A percentile compares a stretch with the other conserved stretches of the same genome.
Evolutionary conservation across 2,329 filamentous ascomycete genomes (phyloP).

Genomic region (Beauveria varroae): DNA sequence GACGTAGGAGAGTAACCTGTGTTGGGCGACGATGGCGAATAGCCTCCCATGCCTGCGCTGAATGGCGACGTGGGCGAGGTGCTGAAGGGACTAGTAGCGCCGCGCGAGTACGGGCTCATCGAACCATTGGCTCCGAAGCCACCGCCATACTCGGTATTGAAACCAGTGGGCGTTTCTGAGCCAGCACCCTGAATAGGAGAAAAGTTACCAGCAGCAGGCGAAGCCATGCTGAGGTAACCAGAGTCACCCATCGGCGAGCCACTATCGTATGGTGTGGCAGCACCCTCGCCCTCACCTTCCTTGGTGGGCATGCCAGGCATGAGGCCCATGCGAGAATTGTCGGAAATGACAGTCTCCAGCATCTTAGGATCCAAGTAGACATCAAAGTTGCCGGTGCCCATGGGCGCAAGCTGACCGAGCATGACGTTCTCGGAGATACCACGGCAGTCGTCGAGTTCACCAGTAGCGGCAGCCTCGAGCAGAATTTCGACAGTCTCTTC

Average conservation of each 20-base stretch:
- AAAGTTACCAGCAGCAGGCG: constrained; percentile 58
- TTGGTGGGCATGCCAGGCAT: constrained; percentile 74
- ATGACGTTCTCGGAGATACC: constrained; percentile 99
- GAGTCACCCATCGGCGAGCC: constrained; percentile 71
- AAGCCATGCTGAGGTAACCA: constrained; percentile 56
- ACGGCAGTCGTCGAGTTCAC: constrained; percentile 94
- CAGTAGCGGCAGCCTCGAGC: constrained; percentile 86
- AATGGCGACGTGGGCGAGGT: constrained; percentile 61
- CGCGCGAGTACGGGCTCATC: constrained; percentile 56
- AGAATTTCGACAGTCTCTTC: constrained; percentile 99
- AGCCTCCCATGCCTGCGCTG: constrained; percentile 48
- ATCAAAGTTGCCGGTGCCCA: constrained; percentile 95
- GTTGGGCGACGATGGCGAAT: constrained; percentile 71
- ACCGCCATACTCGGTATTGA: constrained; percentile 53
- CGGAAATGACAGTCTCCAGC: constrained; percentile 89
- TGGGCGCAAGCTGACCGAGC: constrained; percentile 91
- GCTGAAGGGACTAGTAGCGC: constrained; percentile 69
- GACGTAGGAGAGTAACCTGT: constrained; percentile 50
- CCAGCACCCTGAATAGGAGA: constrained; percentile 71
- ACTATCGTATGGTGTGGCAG: constrained; percentile 89
- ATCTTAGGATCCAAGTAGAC: constrained; percentile 89
- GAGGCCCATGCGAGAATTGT: constrained; percentile 78
- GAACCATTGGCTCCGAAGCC: constrained; percentile 41
- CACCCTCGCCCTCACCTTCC: constrained; percentile 68
- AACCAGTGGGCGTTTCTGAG: constrained; percentile 62